Percentiles rank a stretch among this genome's conserved stretches.
These are phyloP conservation scores for Hyaloscypha bicolor DNA, from an alignment of 495 filamentous ascomycete genomes.

Conservation along the genomic window DNA sequence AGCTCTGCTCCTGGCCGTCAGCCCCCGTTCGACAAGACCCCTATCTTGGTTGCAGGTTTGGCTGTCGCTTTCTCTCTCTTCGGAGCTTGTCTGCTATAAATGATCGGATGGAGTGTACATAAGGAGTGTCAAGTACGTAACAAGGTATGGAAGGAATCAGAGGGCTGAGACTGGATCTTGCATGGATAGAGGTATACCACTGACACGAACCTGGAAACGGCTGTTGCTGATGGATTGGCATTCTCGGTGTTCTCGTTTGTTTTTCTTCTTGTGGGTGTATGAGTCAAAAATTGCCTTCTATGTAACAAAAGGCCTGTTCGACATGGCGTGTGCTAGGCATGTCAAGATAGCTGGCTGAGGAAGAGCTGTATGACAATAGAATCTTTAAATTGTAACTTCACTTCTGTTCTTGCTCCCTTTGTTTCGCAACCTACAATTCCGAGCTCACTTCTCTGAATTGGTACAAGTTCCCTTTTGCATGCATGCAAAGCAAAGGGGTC, in stretches of 20 bases:
- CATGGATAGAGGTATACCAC: neutral
- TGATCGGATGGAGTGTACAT: conserved; percentile 1
- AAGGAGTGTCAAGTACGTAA: neutral
- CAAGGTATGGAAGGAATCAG: neutral
- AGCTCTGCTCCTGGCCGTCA: conserved; percentile 40
- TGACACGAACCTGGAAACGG: neutral
- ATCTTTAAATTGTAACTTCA: neutral
- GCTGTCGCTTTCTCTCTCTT: conserved; percentile 62
- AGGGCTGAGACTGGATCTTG: conserved; percentile 2
- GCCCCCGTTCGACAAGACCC: conserved; percentile 49
- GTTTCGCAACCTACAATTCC: too few species aligned
- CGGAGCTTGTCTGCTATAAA: conserved; percentile 64
- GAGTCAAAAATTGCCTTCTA: neutral
- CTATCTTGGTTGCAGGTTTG: conserved; percentile 55
- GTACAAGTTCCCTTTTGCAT: too few species aligned
- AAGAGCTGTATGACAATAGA: neutral
- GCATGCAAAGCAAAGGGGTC: too few species aligned
- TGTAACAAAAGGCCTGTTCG: neutral
- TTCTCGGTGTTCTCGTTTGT: neutral
- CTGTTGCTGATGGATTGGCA: neutral
- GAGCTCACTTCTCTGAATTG: too few species aligned
- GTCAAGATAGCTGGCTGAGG: neutral
- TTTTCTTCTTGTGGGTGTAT: neutral
- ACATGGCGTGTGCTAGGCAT: neutral
- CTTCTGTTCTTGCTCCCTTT: neutral